These are phyloP conservation scores for Fusarium camptoceras DNA, from an alignment of 2,329 filamentous ascomycete species.

Conservation along the genomic window DNA sequence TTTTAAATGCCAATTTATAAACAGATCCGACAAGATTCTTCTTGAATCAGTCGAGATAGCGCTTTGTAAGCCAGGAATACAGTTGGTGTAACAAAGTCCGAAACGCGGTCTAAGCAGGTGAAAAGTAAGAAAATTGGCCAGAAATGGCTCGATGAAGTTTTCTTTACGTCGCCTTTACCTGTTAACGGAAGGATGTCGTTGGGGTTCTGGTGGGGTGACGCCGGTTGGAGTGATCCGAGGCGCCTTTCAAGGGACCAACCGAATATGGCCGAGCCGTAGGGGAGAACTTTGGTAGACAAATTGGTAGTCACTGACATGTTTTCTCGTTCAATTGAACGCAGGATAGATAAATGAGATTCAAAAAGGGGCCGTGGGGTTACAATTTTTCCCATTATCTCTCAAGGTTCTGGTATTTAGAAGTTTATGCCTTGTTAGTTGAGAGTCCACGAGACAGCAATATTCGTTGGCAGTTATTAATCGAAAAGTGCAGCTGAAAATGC, in stretches of 20 bases:
- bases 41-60: not conserved
- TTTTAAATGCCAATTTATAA: not conserved
- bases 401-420: not conserved
- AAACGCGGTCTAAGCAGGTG: not conserved
- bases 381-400: not conserved
- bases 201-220: conserved; percentile 39
- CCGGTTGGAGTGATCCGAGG: conserved; percentile 33
- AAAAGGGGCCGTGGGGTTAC: not conserved
- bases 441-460: conserved; percentile 12
- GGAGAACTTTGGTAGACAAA: conserved; percentile 3
- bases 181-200: conserved; percentile 31
- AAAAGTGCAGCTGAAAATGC: not conserved
- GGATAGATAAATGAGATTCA: not conserved
- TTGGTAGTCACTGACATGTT: not conserved
- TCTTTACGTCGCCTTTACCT: conserved; percentile 1
- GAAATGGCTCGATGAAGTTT: conserved; percentile 6
- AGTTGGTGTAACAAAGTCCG: not conserved
- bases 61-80: not conserved
- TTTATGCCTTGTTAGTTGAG: conserved; percentile 2
- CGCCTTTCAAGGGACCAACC: conserved; percentile 15
- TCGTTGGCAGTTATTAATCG: not conserved
- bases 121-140: not conserved
- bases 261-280: conserved; percentile 10
- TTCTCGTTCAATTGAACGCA: not conserved
- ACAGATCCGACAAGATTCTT: not conserved